Base-by-base conservation (phyloP, 441 rosid genomes). In the Pelargonium exstipulatum region DNA sequence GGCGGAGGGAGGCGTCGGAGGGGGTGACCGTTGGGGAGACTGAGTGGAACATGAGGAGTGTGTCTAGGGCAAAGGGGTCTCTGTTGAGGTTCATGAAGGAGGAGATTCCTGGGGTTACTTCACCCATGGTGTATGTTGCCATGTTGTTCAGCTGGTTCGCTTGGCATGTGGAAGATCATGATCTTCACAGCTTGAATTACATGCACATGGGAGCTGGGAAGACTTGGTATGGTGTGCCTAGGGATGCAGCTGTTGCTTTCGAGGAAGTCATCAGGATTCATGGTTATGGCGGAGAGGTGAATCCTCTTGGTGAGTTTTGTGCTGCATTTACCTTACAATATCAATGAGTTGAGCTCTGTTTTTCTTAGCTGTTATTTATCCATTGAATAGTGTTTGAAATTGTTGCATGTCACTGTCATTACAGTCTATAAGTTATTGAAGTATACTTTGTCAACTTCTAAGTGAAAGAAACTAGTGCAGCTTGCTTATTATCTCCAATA, bases 141-240 rank as follows among this genome's bases (percentile, higher is more conserved):
- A 95, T 95, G 98, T 75, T 92, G 89, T 95, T 95, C 74, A 95
- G 99, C 78, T 95, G 97, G 99, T 95, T 95, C 65, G 99, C 99
- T 80, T 95, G 98, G 99, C 99, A 95, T 73, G 97, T 88, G 2
- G 98, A 95, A 82, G 99, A 95, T 73, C 98, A 95, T 73, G 97
- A 92, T 73, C 85, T 95, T 67, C 98, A 95, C 67, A 95, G 99
- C 88, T 87, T 95, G 75, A 95, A 92, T 85, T 95, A 92, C 82
- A 72, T 95, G 93, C 98, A 95, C 81, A 83, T 88, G 86, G 99
- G 99, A 32, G 95, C 97, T 62, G 83, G 86, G 70, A 95, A 95
- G 85, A 95, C 99, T 55, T 95, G 99, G 99, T 92, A 92, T 70
- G 98, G 97, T 8, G 98, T 95, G 66, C 98, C 97, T 0, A 84